These are phyloP conservation scores for Arbutus unedo DNA, from an alignment of 148 eudicot species.

Conservation along the genomic window DNA sequence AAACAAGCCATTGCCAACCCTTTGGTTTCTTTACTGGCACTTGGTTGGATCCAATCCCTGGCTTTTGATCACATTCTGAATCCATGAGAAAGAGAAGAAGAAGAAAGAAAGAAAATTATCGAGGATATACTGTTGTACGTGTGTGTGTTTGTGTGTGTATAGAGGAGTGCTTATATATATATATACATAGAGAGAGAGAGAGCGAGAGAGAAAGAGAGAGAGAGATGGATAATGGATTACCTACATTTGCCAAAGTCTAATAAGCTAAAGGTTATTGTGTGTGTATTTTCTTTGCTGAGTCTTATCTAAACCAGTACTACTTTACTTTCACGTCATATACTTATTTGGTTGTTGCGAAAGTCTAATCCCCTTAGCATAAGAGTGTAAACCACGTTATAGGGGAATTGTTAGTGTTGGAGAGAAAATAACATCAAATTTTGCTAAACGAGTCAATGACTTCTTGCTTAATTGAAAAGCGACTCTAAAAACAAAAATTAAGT, in stretches of 20 bases:
- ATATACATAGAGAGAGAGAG: neutral
- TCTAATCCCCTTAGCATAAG: neutral
- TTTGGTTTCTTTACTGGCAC: neutral
- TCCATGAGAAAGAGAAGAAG: constrained; percentile 16
- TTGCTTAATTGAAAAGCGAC: neutral
- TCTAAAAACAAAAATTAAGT: too few relatives aligned
- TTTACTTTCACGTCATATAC: neutral
- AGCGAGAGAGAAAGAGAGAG: neutral
- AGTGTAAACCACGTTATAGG: neutral
- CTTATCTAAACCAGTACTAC: neutral
- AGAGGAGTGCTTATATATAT: neutral
- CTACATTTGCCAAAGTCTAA: neutral
- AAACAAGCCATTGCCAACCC: too few relatives aligned
- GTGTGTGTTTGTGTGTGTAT: neutral
- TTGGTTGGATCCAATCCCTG: constrained; percentile 13
- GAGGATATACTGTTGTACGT: neutral
- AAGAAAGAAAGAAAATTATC: neutral
- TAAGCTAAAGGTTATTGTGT: neutral
- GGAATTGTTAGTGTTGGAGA: neutral
- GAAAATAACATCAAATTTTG: neutral
- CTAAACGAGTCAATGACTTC: neutral
- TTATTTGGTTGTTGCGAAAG: neutral
- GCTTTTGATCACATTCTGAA: constrained; percentile 25
- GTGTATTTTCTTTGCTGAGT: neutral
- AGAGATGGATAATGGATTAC: neutral